Evolutionary conservation across 257 asterid genomes (phyloP).

Genomic region (Solanum bukasovii): DNA sequence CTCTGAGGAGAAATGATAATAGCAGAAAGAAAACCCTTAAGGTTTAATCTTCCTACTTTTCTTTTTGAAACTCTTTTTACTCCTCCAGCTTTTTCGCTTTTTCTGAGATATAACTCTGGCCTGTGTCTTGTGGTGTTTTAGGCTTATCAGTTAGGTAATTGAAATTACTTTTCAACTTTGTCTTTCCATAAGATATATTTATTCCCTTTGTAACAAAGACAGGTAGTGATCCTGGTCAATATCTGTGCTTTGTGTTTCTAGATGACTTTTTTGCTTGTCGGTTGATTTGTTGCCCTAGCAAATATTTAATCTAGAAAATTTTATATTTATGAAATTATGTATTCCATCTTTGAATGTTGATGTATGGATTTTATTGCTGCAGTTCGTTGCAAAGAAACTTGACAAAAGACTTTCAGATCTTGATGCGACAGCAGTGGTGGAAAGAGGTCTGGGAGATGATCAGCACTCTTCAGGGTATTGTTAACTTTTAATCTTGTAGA

Average conservation of each 20-base stretch:
- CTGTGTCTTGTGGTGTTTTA: not conserved
- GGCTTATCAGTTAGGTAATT: not conserved
- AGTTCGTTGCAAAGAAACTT: slow-evolving; percentile 98
- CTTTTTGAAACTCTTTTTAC: not conserved
- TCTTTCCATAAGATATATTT: not conserved
- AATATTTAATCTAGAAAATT: not conserved
- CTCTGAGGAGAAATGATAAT: not conserved
- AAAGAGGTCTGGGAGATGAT: slow-evolving; percentile 95
- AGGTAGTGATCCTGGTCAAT: not conserved
- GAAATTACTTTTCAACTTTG: not conserved
- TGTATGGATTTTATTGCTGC: slow-evolving; percentile 18
- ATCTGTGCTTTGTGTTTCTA: not conserved
- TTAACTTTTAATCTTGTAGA: not conserved
- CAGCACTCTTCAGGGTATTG: slow-evolving; percentile 93
- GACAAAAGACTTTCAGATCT: slow-evolving; percentile 80
- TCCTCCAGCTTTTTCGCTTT: not conserved
- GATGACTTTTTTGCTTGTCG: not conserved
- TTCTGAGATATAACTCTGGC: not conserved
- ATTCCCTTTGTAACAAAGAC: not conserved
- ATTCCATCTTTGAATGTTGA: not conserved
- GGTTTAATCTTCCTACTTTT: not conserved
- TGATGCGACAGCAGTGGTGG: slow-evolving; percentile 61
- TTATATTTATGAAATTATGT: not conserved
- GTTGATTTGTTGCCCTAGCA: not conserved
- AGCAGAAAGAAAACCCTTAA: not conserved